phyloP scores from a whole-genome alignment of 75 land plant genomes.

The Isoetes taiwanensis region DNA sequence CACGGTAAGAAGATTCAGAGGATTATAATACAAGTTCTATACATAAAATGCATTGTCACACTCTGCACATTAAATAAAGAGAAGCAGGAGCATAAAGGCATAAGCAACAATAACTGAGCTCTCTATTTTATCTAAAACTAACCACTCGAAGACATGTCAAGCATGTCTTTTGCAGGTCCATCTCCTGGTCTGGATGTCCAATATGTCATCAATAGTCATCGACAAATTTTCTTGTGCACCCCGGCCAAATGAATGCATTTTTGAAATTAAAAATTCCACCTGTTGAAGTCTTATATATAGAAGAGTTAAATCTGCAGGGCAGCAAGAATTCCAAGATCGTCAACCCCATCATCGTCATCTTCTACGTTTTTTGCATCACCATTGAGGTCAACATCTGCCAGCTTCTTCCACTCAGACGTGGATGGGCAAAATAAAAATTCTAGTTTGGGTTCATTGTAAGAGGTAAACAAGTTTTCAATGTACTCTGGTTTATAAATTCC shows the following conservation, averaged over 20 bases:
- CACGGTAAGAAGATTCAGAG: too few species aligned
- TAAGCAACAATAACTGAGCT: too few species aligned
- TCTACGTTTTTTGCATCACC: constrained; percentile 72
- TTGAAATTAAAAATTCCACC: not conserved
- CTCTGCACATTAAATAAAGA: too few species aligned
- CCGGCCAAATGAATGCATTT: not conserved
- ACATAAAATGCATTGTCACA: too few species aligned
- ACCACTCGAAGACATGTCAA: too few species aligned
- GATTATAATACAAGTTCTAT: too few species aligned
- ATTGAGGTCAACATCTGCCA: constrained; percentile 76
- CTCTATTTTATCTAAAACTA: too few species aligned
- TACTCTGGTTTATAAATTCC: constrained; percentile 92
- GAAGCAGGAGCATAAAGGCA: too few species aligned
- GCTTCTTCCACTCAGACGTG: constrained; percentile 94
- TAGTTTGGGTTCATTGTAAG: constrained; percentile 76
- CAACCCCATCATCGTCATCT: constrained; percentile 62
- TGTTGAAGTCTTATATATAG: too few species aligned
- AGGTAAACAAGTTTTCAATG: constrained; percentile 59
- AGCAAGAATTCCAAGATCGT: constrained; percentile 39
- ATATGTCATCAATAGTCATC: constrained; percentile 89
- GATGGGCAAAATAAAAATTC: constrained; percentile 46
- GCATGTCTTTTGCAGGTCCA: too few species aligned
- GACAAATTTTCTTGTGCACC: constrained; percentile 5
- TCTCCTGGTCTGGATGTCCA: too few species aligned
- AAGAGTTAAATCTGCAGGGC: constrained; percentile 51